These are phyloP conservation scores for Lactarius trivialis DNA, from an alignment of 768 basidiomycete species.

Conservation along the genomic window DNA sequence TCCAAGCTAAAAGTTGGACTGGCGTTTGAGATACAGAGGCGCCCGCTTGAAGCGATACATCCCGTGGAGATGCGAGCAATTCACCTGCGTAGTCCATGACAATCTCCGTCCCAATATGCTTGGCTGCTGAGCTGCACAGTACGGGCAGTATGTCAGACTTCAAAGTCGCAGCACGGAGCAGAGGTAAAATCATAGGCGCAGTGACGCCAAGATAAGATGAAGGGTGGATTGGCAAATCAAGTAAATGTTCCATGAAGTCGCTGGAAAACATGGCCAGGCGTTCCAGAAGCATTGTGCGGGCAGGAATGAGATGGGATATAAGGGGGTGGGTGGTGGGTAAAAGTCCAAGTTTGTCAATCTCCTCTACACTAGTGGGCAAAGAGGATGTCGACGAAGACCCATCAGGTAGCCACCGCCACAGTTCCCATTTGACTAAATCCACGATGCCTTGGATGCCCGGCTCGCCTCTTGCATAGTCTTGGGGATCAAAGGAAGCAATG, in stretches of 20 bases:
- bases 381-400: conserved; percentile 36
- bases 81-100: conserved; percentile 79
- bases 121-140: conserved; percentile 76
- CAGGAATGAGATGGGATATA: conserved; percentile 54
- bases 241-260: conserved; percentile 66
- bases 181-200: conserved; percentile 45
- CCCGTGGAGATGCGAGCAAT: conserved; percentile 70
- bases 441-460: conserved; percentile 82
- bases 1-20: conserved; percentile 73
- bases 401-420: conserved; percentile 66
- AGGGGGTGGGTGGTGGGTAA: conserved; percentile 62
- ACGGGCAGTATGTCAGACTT: conserved; percentile 66
- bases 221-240: conserved; percentile 48
- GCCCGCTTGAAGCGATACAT: conserved; percentile 46
- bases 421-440: conserved; percentile 76
- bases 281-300: conserved; percentile 67
- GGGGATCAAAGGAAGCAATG: conserved; percentile 65
- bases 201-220: conserved; percentile 62
- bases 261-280: conserved; percentile 77
- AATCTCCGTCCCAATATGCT: conserved; percentile 73
- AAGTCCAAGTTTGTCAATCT: conserved; percentile 36
- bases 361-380: conserved; percentile 48
- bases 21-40: conserved; percentile 41
- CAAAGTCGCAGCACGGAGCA: conserved; percentile 64
- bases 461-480: conserved; percentile 63